phyloP scores from a whole-genome alignment of 2,329 filamentous ascomycete species.

The Diaporthe helianthi region DNA sequence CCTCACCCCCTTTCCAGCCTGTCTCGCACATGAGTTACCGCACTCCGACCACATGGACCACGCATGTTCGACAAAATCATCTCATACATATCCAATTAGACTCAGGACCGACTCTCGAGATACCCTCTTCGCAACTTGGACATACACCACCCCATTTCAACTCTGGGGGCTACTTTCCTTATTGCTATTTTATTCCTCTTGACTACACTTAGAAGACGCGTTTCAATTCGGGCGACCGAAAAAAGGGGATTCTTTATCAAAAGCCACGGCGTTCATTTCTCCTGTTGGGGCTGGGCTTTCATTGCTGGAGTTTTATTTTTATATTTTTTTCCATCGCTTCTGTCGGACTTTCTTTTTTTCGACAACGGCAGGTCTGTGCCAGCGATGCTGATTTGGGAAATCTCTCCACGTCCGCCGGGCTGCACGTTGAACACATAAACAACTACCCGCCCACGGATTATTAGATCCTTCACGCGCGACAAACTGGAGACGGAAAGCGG shows the following conservation, averaged over 20 bases:
- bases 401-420: not conserved
- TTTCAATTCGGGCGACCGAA: constrained; percentile 35
- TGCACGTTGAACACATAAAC: not conserved
- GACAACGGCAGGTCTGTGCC: not conserved
- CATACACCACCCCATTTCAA: constrained; percentile 17
- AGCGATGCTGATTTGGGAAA: not conserved
- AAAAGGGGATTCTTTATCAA: constrained; percentile 31
- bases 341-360: not conserved
- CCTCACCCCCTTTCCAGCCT: not conserved
- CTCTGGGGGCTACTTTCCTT: constrained; percentile 17
- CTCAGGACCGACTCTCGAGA: constrained; percentile 23
- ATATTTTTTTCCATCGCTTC: not conserved
- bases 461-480: not conserved
- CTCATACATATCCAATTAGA: constrained; percentile 12
- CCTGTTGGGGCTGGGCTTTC: constrained; percentile 9
- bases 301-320: too few species aligned
- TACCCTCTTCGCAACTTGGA: constrained; percentile 34
- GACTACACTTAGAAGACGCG: constrained; percentile 32
- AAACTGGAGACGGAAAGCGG: not conserved
- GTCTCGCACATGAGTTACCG: not conserved
- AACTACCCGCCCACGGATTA: not conserved
- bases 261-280: constrained; percentile 27
- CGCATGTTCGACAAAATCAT: not conserved
- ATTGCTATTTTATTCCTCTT: constrained; percentile 15
- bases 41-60: not conserved